Conservation (phyloP, 2,329 filamentous ascomycete species). For the Juglanconis oblonga region DNA sequence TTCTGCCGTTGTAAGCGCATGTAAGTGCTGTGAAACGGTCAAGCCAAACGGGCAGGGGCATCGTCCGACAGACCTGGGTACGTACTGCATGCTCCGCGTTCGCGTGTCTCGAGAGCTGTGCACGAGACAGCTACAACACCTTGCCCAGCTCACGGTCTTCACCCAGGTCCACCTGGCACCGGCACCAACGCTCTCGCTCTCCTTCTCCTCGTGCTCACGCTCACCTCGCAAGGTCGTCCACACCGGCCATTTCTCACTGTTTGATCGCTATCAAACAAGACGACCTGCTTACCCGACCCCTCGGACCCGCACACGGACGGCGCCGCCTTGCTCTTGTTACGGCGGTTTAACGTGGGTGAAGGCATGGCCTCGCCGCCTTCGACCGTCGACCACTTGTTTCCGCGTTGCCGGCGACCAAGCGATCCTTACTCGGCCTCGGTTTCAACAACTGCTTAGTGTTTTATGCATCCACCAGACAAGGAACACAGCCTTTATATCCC, state of each 20-base stretch:
- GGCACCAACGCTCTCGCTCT: background rate
- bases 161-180: background rate
- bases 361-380: background rate
- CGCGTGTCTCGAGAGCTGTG: background rate
- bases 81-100: background rate
- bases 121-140: background rate
- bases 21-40: no score
- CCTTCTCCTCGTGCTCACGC: background rate
- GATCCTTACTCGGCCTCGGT: background rate
- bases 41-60: no score
- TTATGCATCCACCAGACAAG: background rate
- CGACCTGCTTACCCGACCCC: background rate
- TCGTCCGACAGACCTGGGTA: no score
- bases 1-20: no score
- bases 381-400: background rate
- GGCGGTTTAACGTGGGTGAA: background rate
- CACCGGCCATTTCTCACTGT: background rate
- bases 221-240: background rate
- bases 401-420: background rate
- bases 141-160: no score
- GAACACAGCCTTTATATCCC: background rate
- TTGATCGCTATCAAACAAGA: background rate
- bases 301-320: no score
- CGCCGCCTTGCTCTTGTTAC: no score
- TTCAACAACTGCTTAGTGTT: conserved; percentile 3